Evolutionary conservation across 2,329 filamentous ascomycete species (phyloP).

Genomic region (Microcyclospora tardicrescens): DNA sequence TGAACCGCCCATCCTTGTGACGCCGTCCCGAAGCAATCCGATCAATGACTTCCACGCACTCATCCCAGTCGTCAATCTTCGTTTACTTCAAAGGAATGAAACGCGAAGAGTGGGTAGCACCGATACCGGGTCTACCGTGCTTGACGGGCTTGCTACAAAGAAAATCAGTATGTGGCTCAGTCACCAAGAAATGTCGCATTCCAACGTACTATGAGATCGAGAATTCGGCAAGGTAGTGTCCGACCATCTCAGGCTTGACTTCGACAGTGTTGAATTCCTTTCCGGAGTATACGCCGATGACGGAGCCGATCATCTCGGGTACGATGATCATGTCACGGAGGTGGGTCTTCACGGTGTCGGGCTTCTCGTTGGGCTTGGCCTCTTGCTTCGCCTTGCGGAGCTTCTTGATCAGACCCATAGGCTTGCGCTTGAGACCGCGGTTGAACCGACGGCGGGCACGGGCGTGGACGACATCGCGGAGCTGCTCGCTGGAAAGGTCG

Average conservation of each 20-base stretch:
- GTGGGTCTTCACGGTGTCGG: conserved; percentile 97
- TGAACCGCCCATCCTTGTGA: too few species aligned
- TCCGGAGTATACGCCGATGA: conserved; percentile 98
- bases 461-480: conserved; percentile 98
- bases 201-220: conserved; percentile 94
- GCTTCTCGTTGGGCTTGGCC: conserved; percentile 99
- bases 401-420: conserved; percentile 99
- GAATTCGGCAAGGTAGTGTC: conserved; percentile 98
- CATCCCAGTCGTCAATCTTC: not conserved
- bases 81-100: conserved; percentile 99
- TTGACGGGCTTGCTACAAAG: conserved; percentile 86
- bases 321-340: conserved; percentile 99
- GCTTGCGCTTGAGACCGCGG: conserved; percentile 98
- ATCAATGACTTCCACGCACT: too few species aligned
- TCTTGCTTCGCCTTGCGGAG: conserved; percentile 99
- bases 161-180: conserved; percentile 35
- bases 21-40: too few species aligned
- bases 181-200: not conserved
- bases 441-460: conserved; percentile 98
- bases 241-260: conserved; percentile 99
- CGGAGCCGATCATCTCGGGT: conserved; percentile 98
- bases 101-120: conserved; percentile 99
- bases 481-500: conserved; percentile 95
- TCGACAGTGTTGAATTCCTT: conserved; percentile 99
- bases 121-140: conserved; percentile 99